Percentiles rank a stretch among this genome's conserved stretches.
These are phyloP conservation scores for Zymoseptoria crescenta DNA, from an alignment of 2,329 filamentous ascomycete species.

Conservation along the genomic window DNA sequence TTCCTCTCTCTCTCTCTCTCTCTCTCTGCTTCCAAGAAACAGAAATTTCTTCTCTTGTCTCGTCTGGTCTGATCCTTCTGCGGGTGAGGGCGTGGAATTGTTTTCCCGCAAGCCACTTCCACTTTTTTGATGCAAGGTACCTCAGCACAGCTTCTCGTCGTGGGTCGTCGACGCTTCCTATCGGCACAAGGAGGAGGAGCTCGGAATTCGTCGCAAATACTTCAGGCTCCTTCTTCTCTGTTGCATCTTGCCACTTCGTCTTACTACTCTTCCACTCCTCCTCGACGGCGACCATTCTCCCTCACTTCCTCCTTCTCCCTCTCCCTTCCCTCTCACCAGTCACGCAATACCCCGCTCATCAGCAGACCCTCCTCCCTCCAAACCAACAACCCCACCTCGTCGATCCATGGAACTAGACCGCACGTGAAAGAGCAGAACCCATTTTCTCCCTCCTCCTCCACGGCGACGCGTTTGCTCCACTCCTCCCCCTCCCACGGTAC, in stretches of 20 bases:
- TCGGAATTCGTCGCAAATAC: neutral
- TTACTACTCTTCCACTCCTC: neutral
- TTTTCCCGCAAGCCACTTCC: neutral
- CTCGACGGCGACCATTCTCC: neutral
- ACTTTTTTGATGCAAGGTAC: neutral
- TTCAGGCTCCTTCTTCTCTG: neutral
- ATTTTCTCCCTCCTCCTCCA: neutral
- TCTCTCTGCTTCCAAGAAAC: neutral
- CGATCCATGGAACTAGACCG: neutral
- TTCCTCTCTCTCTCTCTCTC: no score
- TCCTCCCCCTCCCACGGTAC: no score
- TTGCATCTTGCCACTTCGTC: neutral
- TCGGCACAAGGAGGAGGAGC: neutral
- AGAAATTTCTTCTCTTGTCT: neutral
- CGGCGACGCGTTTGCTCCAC: neutral
- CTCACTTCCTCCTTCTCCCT: neutral
- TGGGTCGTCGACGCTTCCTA: neutral
- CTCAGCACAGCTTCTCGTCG: neutral
- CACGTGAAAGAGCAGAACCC: neutral
- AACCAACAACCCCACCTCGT: neutral
- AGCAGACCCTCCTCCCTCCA: neutral
- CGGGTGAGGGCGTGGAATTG: neutral
- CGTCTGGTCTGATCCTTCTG: neutral
- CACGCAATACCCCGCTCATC: neutral
- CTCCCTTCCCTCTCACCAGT: neutral